These are phyloP conservation scores for Carex littledalei DNA, from an alignment of 176 grass and related monocot genomes.

Conservation along the genomic window DNA sequence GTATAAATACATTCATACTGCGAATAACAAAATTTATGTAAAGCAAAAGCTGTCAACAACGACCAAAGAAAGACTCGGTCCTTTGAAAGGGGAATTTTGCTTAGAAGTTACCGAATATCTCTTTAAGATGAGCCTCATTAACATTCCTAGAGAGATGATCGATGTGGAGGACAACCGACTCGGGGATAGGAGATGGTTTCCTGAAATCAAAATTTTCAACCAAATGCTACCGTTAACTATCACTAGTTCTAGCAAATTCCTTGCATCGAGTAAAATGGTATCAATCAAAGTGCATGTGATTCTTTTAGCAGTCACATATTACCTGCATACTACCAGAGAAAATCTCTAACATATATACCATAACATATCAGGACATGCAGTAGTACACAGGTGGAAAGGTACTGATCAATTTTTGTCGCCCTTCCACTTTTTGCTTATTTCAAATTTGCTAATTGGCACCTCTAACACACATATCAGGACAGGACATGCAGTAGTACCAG, in stretches of 20 bases:
- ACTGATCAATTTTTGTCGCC: neutral
- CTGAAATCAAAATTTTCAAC: conserved; percentile 41
- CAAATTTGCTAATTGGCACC: neutral
- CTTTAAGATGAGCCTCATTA: conserved; percentile 94
- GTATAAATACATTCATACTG: neutral
- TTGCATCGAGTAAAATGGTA: neutral
- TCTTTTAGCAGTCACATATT: neutral
- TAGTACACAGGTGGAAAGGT: neutral
- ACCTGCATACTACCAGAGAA: neutral
- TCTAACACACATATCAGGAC: neutral
- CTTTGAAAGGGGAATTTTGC: neutral
- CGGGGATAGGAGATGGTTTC: conserved; percentile 66
- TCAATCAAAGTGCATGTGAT: neutral
- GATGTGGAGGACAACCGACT: conserved; percentile 87
- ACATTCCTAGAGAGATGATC: conserved; percentile 96
- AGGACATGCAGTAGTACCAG: neutral
- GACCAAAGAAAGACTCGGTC: neutral
- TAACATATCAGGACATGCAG: neutral
- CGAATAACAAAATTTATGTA: neutral
- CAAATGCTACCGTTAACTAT: neutral
- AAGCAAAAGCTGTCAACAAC: neutral
- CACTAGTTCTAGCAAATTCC: neutral
- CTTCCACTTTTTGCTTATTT: neutral
- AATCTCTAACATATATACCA: neutral
- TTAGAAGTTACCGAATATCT: conserved; percentile 78